Percentiles rank a stretch among this genome's conserved stretches.
phyloP scores from a whole-genome alignment of 1,284 basidiomycete genomes.

The Cryptococcus sp. region DNA sequence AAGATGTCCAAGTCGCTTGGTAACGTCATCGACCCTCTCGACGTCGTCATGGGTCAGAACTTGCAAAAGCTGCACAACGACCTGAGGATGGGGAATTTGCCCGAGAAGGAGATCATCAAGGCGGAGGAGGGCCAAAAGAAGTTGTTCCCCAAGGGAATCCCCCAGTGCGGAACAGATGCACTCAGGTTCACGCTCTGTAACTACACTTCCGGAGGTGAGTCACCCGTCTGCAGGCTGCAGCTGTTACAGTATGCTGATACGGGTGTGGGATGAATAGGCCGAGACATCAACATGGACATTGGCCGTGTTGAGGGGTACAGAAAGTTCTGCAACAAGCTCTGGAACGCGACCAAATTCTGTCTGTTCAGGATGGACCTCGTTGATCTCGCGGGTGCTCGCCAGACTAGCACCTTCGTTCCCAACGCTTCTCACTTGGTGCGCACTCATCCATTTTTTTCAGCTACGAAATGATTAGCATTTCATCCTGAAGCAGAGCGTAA shows the following conservation, averaged over 20 bases:
- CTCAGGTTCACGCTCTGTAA: conserved; percentile 92
- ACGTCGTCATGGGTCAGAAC: conserved; percentile 84
- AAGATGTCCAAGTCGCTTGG: conserved; percentile 99
- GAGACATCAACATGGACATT: conserved; percentile 95
- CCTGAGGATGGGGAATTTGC: conserved; percentile 86
- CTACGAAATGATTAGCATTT: background rate
- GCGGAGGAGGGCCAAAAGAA: conserved; percentile 97
- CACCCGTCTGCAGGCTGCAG: background rate
- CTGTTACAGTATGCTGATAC: background rate
- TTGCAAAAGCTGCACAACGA: conserved; percentile 85
- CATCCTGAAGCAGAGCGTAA: background rate
- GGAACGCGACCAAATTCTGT: conserved; percentile 98
- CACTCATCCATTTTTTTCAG: too few species aligned
- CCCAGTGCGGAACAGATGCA: conserved; percentile 97
- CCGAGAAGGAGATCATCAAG: conserved; percentile 88
- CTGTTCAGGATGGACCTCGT: conserved; percentile 80
- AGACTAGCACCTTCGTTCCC: conserved; percentile 66
- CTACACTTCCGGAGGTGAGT: conserved; percentile 75
- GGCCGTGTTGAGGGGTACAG: conserved; percentile 97
- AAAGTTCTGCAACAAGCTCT: conserved; percentile 99
- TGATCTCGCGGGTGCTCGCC: conserved; percentile 46
- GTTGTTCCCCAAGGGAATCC: conserved; percentile 98
- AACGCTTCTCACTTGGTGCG: conserved; percentile 64
- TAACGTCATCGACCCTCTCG: conserved; percentile 96
- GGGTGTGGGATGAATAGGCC: conserved; percentile 55